Evolutionary conservation across 1,284 basidiomycete species (phyloP).

Genomic region (Tylopilus sp.): DNA sequence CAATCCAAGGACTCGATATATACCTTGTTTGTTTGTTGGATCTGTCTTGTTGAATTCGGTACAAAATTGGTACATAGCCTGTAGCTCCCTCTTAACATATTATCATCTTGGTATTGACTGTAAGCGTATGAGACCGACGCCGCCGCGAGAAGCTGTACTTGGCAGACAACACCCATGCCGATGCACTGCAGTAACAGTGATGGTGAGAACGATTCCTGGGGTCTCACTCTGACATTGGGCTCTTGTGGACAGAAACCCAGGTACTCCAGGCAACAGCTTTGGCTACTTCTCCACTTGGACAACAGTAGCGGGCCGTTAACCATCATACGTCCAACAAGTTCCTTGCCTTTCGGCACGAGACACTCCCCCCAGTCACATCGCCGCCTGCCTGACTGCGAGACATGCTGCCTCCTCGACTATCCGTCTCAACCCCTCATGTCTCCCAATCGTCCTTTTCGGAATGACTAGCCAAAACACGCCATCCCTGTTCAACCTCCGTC

Average conservation of each 20-base stretch:
- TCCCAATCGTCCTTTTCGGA: slow-evolving; percentile 60
- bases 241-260: no score
- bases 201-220: no score
- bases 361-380: background rate
- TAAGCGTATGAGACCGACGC: background rate
- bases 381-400: slow-evolving; percentile 1
- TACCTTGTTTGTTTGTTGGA: background rate
- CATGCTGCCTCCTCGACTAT: slow-evolving; percentile 62
- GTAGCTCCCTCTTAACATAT: background rate
- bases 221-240: no score
- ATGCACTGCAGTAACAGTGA: no score
- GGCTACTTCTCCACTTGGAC: no score
- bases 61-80: background rate
- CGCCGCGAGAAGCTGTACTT: no score
- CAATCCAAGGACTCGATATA: background rate
- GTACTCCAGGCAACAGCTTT: no score
- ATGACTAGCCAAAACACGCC: slow-evolving; percentile 73
- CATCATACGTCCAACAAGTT: no score
- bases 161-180: no score
- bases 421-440: slow-evolving; percentile 58
- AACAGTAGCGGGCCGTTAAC: no score
- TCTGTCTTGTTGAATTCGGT: background rate
- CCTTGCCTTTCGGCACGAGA: no score
- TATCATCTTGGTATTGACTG: no score
- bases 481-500: slow-evolving; percentile 39